These are phyloP conservation scores for Cucurbita moschata DNA, from an alignment of 306 rosid species.

Conservation along the genomic window DNA sequence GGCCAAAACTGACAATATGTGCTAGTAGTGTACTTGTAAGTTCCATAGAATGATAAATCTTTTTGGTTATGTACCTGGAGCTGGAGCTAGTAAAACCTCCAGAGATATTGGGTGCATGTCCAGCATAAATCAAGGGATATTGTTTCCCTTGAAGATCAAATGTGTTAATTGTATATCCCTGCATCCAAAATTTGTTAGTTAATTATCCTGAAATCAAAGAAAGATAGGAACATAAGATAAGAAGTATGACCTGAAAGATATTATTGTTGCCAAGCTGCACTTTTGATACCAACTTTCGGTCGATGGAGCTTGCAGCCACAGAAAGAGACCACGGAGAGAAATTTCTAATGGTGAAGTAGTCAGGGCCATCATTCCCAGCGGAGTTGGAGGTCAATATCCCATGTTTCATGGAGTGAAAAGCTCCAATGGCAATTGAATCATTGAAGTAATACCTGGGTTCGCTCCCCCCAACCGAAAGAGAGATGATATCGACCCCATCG, in stretches of 20 bases:
- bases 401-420: conserved; percentile 34
- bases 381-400: conserved; percentile 27
- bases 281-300: conserved; percentile 17
- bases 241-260: conserved; percentile 12
- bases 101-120: conserved; percentile 25
- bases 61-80: conserved; percentile 18
- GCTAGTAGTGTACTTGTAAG: too few relatives aligned
- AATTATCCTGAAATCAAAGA: too few relatives aligned
- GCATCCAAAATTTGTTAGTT: neutral
- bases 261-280: conserved; percentile 19
- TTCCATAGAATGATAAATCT: neutral
- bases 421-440: conserved; percentile 15
- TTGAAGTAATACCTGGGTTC: conserved; percentile 10
- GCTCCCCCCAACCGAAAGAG: conserved; percentile 2
- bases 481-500: conserved; percentile 38
- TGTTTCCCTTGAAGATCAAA: conserved; percentile 14
- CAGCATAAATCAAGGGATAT: conserved; percentile 25
- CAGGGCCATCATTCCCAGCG: conserved; percentile 23
- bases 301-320: conserved; percentile 35
- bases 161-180: conserved; percentile 38
- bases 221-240: neutral
- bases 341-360: neutral
- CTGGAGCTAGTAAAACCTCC: neutral
- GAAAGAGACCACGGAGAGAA: conserved; percentile 34
- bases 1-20: too few relatives aligned